A percentile compares a stretch with the other conserved stretches of the same genome.
Evolutionary conservation across 192 early-diverging fungal genomes (phyloP).

Genomic region (Endogone sp.): DNA sequence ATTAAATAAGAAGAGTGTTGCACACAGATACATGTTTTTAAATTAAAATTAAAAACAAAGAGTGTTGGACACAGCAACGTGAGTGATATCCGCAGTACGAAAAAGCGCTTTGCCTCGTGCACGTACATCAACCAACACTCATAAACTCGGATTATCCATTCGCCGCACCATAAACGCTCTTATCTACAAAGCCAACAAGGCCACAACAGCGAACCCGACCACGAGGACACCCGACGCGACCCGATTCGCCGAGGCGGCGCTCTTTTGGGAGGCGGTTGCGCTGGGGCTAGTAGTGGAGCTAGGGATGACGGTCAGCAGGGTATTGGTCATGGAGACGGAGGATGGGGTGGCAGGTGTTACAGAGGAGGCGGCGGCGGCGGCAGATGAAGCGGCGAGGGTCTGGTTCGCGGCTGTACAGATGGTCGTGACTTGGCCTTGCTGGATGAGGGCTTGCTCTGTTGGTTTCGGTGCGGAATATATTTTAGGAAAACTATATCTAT

Average conservation of each 20-base stretch:
- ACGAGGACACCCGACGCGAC: not conserved
- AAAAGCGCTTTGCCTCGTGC: too few species aligned
- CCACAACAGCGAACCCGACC: not conserved
- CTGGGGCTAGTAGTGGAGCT: not conserved
- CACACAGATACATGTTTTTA: too few species aligned
- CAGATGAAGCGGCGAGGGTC: not conserved
- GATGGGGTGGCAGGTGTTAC: too few species aligned
- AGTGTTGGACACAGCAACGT: too few species aligned
- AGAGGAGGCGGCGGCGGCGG: not conserved
- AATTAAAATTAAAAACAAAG: too few species aligned
- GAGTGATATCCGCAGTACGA: too few species aligned
- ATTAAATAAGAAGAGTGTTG: too few species aligned
- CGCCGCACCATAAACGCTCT: not conserved
- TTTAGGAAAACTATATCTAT: too few species aligned
- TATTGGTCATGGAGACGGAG: not conserved
- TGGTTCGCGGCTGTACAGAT: not conserved
- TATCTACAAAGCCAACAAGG: not conserved
- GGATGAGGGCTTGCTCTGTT: not conserved
- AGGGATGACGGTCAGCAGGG: not conserved
- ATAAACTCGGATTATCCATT: too few species aligned
- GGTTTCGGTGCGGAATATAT: not conserved
- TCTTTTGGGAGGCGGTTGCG: not conserved
- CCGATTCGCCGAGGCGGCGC: not conserved
- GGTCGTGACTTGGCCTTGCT: not conserved
- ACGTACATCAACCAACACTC: too few species aligned